Percentiles rank a stretch among this genome's conserved stretches.
Evolutionary conservation across 2,329 filamentous ascomycete species (phyloP).

Genomic region (Trichoderma sp.): DNA sequence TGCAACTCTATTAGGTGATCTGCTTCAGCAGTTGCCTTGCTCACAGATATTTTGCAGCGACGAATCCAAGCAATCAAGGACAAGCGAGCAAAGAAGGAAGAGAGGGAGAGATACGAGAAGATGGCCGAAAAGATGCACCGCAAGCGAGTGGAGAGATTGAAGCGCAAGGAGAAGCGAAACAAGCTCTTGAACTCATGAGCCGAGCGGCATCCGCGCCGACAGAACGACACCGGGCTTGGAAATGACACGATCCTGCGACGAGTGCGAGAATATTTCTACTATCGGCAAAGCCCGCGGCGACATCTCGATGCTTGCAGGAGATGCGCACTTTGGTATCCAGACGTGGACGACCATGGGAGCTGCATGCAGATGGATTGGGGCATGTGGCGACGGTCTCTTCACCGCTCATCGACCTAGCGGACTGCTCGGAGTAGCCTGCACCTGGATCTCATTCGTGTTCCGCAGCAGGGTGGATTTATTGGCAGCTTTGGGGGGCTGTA

Average conservation of each 20-base stretch:
- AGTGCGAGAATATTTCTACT: neutral
- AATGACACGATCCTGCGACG: too few species aligned
- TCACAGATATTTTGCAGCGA: constrained; percentile 52
- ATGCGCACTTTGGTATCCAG: neutral
- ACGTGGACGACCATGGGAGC: constrained; percentile 1
- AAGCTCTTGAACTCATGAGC: constrained; percentile 70
- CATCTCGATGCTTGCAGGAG: neutral
- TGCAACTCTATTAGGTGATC: neutral
- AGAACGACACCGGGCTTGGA: neutral
- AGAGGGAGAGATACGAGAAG: constrained; percentile 89
- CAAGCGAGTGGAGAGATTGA: constrained; percentile 90
- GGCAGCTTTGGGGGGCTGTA: neutral
- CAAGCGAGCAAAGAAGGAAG: constrained; percentile 83
- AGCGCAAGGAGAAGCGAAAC: constrained; percentile 95
- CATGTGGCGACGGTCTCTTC: constrained; percentile 7
- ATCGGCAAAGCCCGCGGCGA: neutral
- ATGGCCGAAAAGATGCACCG: constrained; percentile 98
- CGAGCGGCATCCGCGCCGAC: constrained; percentile 11
- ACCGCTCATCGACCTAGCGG: constrained; percentile 13
- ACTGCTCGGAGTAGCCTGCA: neutral
- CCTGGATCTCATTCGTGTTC: neutral
- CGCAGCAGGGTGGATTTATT: neutral
- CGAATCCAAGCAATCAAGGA: constrained; percentile 81
- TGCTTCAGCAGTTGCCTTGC: neutral
- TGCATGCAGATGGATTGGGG: constrained; percentile 8